Conservation (phyloP, 352 stramenopile species). For the Globisporangium radiosum region DNA sequence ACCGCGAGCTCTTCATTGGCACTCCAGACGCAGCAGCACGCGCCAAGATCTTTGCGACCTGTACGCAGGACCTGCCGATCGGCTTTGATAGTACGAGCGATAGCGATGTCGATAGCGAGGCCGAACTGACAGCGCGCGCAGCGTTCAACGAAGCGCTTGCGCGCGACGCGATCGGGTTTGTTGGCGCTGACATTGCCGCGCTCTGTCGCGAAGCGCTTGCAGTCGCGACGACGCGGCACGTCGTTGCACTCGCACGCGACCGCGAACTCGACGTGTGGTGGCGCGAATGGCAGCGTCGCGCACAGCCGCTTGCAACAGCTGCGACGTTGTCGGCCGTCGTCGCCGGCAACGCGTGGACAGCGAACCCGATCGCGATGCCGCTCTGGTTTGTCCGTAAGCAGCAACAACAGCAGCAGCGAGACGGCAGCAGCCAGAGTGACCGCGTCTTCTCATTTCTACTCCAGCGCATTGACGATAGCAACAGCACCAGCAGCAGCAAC, state of each 20-base stretch:
- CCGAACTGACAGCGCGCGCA: neutral
- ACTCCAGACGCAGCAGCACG: constrained; percentile 36
- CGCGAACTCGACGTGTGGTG: constrained; percentile 54
- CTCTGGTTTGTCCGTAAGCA: constrained; percentile 62
- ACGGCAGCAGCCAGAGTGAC: neutral
- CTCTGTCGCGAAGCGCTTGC: constrained; percentile 70
- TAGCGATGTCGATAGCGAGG: constrained; percentile 6
- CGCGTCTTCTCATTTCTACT: constrained; percentile 46
- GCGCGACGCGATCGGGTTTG: constrained; percentile 57
- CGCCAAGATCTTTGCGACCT: constrained; percentile 58
- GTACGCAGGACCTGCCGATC: constrained; percentile 42
- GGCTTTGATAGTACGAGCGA: neutral
- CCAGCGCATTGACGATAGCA: constrained; percentile 2
- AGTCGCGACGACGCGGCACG: constrained; percentile 51
- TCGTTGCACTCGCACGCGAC: constrained; percentile 47
- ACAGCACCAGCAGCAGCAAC: neutral
- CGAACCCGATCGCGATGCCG: constrained; percentile 54
- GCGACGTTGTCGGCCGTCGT: constrained; percentile 38
- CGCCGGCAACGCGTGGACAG: constrained; percentile 44
- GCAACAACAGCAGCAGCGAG: constrained; percentile 1
- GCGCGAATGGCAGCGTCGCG: constrained; percentile 42
- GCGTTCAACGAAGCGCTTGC: constrained; percentile 35
- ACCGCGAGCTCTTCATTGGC: constrained; percentile 67
- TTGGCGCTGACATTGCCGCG: constrained; percentile 75
- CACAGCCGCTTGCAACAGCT: constrained; percentile 24